Conservation (phyloP, 2,329 filamentous ascomycete genomes). For the Sarocladiaceae sp. region DNA sequence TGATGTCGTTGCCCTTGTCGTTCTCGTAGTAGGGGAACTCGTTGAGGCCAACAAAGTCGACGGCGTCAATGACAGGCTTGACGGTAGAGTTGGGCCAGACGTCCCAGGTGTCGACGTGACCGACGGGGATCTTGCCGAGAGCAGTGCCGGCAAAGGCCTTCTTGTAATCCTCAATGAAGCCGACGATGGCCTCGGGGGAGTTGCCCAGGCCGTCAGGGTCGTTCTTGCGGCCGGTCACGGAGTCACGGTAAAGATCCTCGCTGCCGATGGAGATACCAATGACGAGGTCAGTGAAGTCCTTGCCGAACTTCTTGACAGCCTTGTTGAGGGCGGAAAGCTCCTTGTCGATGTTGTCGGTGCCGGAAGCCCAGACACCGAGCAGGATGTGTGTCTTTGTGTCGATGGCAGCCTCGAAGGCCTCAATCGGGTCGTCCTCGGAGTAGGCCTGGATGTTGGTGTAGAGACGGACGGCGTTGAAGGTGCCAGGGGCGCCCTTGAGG, state of each 20-base stretch:
- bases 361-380: slow-evolving; percentile 58
- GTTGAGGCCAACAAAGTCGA: slow-evolving; percentile 60
- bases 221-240: slow-evolving; percentile 55
- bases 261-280: slow-evolving; percentile 60
- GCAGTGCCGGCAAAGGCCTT: slow-evolving; percentile 42
- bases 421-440: slow-evolving; percentile 67
- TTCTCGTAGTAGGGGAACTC: slow-evolving; percentile 63
- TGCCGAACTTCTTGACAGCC: slow-evolving; percentile 48
- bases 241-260: slow-evolving; percentile 61
- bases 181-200: slow-evolving; percentile 51
- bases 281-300: slow-evolving; percentile 47
- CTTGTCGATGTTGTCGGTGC: slow-evolving; percentile 45
- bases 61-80: slow-evolving; percentile 51
- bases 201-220: slow-evolving; percentile 51
- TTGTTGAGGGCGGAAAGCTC: slow-evolving; percentile 55
- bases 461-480: slow-evolving; percentile 53
- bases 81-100: slow-evolving; percentile 55
- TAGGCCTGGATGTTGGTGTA: slow-evolving; percentile 63
- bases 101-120: slow-evolving; percentile 65
- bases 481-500: slow-evolving; percentile 36
- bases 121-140: slow-evolving; percentile 44
- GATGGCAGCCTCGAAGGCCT: slow-evolving; percentile 70
- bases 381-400: slow-evolving; percentile 54
- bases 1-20: slow-evolving; percentile 48
- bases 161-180: slow-evolving; percentile 61